phyloP scores from a whole-genome alignment of 2,329 filamentous ascomycete genomes.

The Claviceps lovelessii region DNA sequence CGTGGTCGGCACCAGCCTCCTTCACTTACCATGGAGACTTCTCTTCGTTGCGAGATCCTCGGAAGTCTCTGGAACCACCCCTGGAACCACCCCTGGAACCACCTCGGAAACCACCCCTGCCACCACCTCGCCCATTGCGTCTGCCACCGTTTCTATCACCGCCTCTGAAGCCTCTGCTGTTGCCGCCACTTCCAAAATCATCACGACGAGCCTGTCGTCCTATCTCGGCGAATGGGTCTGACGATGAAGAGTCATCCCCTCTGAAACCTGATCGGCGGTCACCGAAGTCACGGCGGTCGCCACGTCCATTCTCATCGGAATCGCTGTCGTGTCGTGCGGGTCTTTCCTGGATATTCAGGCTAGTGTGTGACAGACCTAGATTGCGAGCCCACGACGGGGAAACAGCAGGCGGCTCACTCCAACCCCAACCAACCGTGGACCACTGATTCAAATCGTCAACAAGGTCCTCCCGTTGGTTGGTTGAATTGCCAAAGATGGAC shows the following conservation, averaged over 20 bases:
- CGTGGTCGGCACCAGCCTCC: not conserved
- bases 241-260: slow-evolving; percentile 7
- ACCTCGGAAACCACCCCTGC: slow-evolving; percentile 3
- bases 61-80: not conserved
- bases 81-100: not conserved
- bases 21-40: slow-evolving; percentile 1
- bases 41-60: not conserved
- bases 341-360: slow-evolving; percentile 21
- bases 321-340: not conserved
- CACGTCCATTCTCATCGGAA: slow-evolving; percentile 9
- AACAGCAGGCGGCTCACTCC: slow-evolving; percentile 30
- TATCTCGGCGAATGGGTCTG: slow-evolving; percentile 16
- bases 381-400: slow-evolving; percentile 15
- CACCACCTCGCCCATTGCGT: slow-evolving; percentile 9
- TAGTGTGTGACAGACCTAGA: slow-evolving; percentile 17
- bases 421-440: slow-evolving; percentile 35
- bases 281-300: slow-evolving; percentile 4
- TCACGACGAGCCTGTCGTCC: slow-evolving; percentile 14
- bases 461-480: slow-evolving; percentile 23
- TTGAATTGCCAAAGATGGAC: slow-evolving; percentile 40
- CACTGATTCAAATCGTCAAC: slow-evolving; percentile 41
- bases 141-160: slow-evolving; percentile 5
- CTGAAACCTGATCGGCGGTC: slow-evolving; percentile 5
- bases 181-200: slow-evolving; percentile 10
- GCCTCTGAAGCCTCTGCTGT: slow-evolving; percentile 6